Conservation (phyloP, 1,284 basidiomycete species). For the Tausonia pullulans region DNA sequence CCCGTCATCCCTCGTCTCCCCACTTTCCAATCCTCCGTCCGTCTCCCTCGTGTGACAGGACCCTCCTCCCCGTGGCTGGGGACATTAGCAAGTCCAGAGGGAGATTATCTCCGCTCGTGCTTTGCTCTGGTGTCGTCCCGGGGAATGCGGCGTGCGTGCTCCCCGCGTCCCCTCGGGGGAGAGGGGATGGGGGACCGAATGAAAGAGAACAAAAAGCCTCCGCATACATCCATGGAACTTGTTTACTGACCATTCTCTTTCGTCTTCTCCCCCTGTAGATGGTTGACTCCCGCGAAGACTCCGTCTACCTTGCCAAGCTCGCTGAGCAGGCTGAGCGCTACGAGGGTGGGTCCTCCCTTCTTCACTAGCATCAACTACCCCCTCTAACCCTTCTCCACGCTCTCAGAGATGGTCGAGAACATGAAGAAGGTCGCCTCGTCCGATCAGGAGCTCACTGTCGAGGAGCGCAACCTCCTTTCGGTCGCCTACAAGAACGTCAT, state of each 20-base stretch:
- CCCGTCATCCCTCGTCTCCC: too few species aligned
- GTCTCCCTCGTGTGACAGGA: too few species aligned
- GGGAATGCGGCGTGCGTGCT: too few species aligned
- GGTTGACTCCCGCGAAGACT: constrained; percentile 85
- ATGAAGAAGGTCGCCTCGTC: constrained; percentile 97
- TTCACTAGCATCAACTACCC: constrained; percentile 8
- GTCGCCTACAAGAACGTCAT: constrained; percentile 99
- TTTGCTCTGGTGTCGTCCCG: too few species aligned
- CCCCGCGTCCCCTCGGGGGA: too few species aligned
- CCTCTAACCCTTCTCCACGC: constrained; percentile 20
- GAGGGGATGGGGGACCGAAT: too few species aligned
- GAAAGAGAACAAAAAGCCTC: too few species aligned
- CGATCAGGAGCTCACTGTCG: constrained; percentile 95
- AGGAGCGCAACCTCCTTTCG: constrained; percentile 97
- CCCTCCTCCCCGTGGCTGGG: too few species aligned
- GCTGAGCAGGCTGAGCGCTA: constrained; percentile 98
- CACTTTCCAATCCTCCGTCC: too few species aligned
- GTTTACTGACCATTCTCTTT: not conserved
- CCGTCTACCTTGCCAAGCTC: constrained; percentile 98
- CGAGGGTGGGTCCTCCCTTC: constrained; percentile 58
- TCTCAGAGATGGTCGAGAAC: constrained; percentile 91
- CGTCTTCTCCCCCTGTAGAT: constrained; percentile 40
- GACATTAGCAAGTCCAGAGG: too few species aligned
- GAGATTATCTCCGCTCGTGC: too few species aligned
- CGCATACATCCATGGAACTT: too few species aligned